Evolutionary conservation across 768 basidiomycete species (phyloP).

Genomic region (Psilocybe cyanescens): DNA sequence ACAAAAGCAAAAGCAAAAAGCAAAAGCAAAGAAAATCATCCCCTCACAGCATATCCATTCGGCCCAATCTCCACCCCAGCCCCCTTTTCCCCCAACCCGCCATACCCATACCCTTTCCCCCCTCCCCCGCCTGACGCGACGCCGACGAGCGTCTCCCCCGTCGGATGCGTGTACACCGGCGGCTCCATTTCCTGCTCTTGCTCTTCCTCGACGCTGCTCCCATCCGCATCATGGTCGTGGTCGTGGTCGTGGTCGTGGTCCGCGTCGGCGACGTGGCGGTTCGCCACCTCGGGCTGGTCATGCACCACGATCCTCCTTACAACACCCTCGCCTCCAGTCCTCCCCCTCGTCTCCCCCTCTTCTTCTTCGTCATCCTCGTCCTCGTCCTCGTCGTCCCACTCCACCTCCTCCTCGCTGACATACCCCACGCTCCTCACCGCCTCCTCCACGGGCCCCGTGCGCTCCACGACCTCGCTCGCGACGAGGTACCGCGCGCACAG

Average conservation of each 20-base stretch:
- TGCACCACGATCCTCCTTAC: neutral
- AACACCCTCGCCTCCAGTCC: conserved; percentile 28
- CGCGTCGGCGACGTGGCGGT: conserved; percentile 20
- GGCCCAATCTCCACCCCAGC: conserved; percentile 38
- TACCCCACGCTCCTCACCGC: conserved; percentile 92
- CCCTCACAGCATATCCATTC: conserved; percentile 64
- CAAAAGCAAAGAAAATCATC: neutral
- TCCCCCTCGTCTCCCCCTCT: conserved; percentile 30
- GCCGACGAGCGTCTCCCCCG: conserved; percentile 15
- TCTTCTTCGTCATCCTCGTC: conserved; percentile 65
- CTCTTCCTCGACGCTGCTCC: conserved; percentile 35
- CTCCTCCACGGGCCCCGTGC: conserved; percentile 89
- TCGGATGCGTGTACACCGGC: conserved; percentile 61
- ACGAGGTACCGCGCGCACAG: conserved; percentile 92
- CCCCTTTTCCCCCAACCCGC: neutral
- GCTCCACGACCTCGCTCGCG: conserved; percentile 90
- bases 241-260: conserved; percentile 18
- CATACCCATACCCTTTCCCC: neutral
- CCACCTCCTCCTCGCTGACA: conserved; percentile 74
- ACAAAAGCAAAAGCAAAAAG: neutral
- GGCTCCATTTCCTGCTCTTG: conserved; percentile 44
- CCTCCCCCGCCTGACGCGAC: neutral
- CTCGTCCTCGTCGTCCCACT: conserved; percentile 25
- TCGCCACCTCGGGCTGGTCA: neutral
- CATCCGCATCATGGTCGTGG: conserved; percentile 11